These are phyloP conservation scores for Acrodontium crateriforme DNA, from an alignment of 2,329 filamentous ascomycete genomes.

Conservation along the genomic window DNA sequence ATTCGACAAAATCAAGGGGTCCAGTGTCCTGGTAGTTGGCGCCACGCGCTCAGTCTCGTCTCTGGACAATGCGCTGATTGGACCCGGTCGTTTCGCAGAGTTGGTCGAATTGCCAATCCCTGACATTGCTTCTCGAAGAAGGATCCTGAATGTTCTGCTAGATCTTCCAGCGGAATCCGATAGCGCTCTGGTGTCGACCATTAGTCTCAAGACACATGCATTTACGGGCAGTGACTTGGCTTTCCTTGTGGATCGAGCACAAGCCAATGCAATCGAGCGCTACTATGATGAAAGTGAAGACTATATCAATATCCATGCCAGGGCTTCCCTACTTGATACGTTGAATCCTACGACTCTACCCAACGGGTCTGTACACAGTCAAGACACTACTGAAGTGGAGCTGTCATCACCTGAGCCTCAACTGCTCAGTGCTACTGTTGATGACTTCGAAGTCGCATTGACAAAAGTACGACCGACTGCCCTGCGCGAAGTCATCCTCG, in stretches of 20 bases:
- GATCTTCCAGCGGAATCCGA: constrained; percentile 31
- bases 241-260: constrained; percentile 47
- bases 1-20: constrained; percentile 40
- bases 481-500: constrained; percentile 79
- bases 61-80: constrained; percentile 39
- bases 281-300: constrained; percentile 19
- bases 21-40: constrained; percentile 58
- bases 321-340: neutral
- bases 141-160: constrained; percentile 55
- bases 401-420: neutral
- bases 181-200: constrained; percentile 40
- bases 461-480: constrained; percentile 62
- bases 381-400: constrained; percentile 4
- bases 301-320: constrained; percentile 6
- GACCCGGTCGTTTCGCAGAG: constrained; percentile 45
- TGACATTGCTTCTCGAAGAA: constrained; percentile 52
- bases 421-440: constrained; percentile 9
- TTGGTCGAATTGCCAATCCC: constrained; percentile 68
- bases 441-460: constrained; percentile 53
- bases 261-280: constrained; percentile 22
- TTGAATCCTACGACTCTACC: neutral
- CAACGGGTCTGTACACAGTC: constrained; percentile 4
- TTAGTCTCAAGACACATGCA: constrained; percentile 70
- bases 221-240: constrained; percentile 68
- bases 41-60: constrained; percentile 64